phyloP scores from a whole-genome alignment of 2,329 filamentous ascomycete species.

The Trichoderma atrobrunneum region DNA sequence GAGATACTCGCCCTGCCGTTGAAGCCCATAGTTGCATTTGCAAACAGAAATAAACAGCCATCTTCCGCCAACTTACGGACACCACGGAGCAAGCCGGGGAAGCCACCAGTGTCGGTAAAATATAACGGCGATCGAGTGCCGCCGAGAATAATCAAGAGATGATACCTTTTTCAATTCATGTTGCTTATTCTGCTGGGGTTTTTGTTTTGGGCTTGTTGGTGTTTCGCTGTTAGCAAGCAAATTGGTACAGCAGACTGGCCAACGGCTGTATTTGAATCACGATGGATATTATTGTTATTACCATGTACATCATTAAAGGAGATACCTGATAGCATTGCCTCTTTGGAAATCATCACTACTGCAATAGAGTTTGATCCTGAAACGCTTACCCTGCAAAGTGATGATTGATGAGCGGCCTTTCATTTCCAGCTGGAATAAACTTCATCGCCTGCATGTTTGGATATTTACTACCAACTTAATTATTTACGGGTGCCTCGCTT shows the following conservation, averaged over 20 bases:
- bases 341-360: background rate
- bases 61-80: background rate
- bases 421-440: background rate
- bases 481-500: background rate
- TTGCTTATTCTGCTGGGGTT: background rate
- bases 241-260: background rate
- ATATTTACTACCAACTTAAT: background rate
- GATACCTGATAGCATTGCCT: background rate
- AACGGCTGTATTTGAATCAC: background rate
- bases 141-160: slow-evolving; percentile 21
- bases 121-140: slow-evolving; percentile 21
- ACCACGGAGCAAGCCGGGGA: slow-evolving; percentile 15
- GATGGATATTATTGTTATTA: background rate
- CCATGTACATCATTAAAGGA: background rate
- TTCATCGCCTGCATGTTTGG: background rate
- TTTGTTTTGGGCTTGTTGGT: background rate
- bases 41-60: slow-evolving; percentile 16
- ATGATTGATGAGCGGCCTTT: background rate
- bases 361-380: slow-evolving; percentile 2
- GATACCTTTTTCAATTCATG: background rate
- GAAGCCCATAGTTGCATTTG: slow-evolving; percentile 24
- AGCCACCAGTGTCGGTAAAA: slow-evolving; percentile 6
- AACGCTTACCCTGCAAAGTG: background rate
- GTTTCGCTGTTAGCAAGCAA: background rate
- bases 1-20: slow-evolving; percentile 45